These are phyloP conservation scores for Psidium friedrichsthalianum DNA, from an alignment of 345 rosid species.

Conservation along the genomic window DNA sequence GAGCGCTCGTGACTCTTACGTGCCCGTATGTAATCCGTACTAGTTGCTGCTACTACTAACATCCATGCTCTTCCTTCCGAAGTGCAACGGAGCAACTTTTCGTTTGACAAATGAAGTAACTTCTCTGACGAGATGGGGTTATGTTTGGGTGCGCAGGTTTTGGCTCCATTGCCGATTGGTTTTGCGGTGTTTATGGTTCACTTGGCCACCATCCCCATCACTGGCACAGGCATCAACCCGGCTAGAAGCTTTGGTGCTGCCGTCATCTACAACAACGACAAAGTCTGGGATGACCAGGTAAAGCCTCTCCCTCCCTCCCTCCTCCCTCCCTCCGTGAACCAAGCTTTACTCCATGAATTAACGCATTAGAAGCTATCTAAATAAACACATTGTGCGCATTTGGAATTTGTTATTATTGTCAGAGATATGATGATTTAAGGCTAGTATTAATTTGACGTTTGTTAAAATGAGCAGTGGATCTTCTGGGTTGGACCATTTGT, in stretches of 20 bases:
- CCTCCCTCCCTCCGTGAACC: neutral
- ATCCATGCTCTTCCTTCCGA: neutral
- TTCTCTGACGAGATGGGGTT: neutral
- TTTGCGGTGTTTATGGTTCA: slow-evolving; percentile 68
- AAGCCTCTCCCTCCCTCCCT: neutral
- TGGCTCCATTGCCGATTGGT: slow-evolving; percentile 81
- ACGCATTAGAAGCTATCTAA: neutral
- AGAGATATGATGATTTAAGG: neutral
- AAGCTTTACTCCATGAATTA: neutral
- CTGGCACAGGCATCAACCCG: slow-evolving; percentile 64
- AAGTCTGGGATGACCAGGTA: slow-evolving; percentile 58
- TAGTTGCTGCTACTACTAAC: neutral
- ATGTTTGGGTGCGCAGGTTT: slow-evolving; percentile 10
- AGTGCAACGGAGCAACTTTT: neutral
- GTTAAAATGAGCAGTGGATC: slow-evolving; percentile 33
- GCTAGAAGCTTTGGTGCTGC: slow-evolving; percentile 65
- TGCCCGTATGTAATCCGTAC: slow-evolving; percentile 38
- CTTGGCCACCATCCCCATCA: slow-evolving; percentile 62
- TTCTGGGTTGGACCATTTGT: slow-evolving; percentile 66
- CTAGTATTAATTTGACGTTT: neutral
- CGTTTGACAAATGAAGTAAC: neutral
- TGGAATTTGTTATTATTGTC: neutral
- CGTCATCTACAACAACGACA: slow-evolving; percentile 37
- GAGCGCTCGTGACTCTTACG: slow-evolving; percentile 78
- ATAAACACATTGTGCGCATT: neutral